These are phyloP conservation scores for Linderniella brevidens DNA, from an alignment of 257 asterid species.

Conservation along the genomic window DNA sequence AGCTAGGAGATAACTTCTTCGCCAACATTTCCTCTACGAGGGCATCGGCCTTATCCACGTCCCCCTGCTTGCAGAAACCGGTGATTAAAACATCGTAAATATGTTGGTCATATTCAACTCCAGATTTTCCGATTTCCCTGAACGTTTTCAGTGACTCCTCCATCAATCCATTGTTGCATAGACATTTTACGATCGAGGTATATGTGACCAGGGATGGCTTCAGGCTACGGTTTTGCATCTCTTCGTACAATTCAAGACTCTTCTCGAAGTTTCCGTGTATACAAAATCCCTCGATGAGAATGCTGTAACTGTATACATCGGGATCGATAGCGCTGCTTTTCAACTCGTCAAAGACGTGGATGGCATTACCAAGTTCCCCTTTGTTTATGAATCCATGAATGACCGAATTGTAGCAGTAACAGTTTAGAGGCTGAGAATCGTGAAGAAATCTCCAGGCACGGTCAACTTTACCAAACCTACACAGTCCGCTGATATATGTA, in stretches of 20 bases:
- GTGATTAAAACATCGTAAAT: constrained; percentile 34
- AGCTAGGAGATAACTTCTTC: constrained; percentile 23
- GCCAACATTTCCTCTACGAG: constrained; percentile 41
- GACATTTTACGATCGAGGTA: constrained; percentile 32
- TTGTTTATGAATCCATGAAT: constrained; percentile 27
- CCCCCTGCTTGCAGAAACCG: constrained; percentile 35
- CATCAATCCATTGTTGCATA: constrained; percentile 19
- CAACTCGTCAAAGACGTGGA: constrained; percentile 31
- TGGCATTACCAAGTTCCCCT: constrained; percentile 26
- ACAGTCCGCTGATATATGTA: constrained; percentile 34
- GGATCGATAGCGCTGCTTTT: constrained; percentile 24
- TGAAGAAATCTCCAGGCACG: constrained; percentile 24
- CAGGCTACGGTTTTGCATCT: constrained; percentile 25
- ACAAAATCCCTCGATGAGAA: constrained; percentile 38
- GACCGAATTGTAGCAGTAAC: constrained; percentile 40
- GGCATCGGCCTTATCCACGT: constrained; percentile 25
- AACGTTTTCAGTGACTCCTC: constrained; percentile 21
- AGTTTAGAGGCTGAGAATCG: constrained; percentile 27
- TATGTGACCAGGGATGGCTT: constrained; percentile 34
- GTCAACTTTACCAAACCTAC: constrained; percentile 29
- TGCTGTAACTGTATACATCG: constrained; percentile 38
- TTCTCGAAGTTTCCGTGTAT: constrained; percentile 19
- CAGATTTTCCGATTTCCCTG: constrained; percentile 21
- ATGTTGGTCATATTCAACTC: constrained; percentile 26
- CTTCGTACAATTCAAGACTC: constrained; percentile 25